Evolutionary conservation across 805 yeast species (phyloP), one percentile per base, ranked within the genome.

Genomic region (Saturnispora zaruensis): DNA sequence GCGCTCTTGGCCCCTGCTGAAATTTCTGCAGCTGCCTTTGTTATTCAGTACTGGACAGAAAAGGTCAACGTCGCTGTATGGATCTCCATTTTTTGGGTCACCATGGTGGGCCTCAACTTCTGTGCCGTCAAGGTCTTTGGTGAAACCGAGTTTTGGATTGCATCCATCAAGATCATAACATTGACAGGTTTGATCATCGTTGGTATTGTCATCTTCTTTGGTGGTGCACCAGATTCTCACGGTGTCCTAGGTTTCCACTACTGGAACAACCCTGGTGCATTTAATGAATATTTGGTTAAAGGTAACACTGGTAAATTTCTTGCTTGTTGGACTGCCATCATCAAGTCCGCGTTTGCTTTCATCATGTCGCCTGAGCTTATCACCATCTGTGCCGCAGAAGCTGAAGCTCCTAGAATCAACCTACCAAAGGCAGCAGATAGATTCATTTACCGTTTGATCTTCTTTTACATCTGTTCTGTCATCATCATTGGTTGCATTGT

Each of bases 101-200:
- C 76, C 9, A 69, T 77, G 41, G 66, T 74, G 9, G 62, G 62
- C 0, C 63, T 79, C 41, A 80, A 81, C 59, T 63, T 75, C 48
- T 64, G 71, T 36, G 81, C 84, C 1, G 81, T 79, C 41, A 68
- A 72, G 51, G 73, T 67, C 56, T 69, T 64, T 51, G 73, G 72
- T 45, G 82, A 78, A 61, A 70, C 74, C 45, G 87, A 80, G 58
- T 85, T 79, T 63, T 84, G 83, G 82, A 74, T 80, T 56, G 79
- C 85, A 0, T 59, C 75, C 16, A 69, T 84, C 64, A 85, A 84
- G 63, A 78, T 85, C 32, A 53, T 83, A 46, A 75, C 85, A 33
- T 75, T 85, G 59, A 60, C 79, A 21, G 87, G 88, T 20, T 68
- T 82, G 53, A 78, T 82, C 50, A 64, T 82, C 36, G 66, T 76